Evolutionary conservation across 2,329 filamentous ascomycete genomes (phyloP).

Genomic region (Elsinoe perseae): DNA sequence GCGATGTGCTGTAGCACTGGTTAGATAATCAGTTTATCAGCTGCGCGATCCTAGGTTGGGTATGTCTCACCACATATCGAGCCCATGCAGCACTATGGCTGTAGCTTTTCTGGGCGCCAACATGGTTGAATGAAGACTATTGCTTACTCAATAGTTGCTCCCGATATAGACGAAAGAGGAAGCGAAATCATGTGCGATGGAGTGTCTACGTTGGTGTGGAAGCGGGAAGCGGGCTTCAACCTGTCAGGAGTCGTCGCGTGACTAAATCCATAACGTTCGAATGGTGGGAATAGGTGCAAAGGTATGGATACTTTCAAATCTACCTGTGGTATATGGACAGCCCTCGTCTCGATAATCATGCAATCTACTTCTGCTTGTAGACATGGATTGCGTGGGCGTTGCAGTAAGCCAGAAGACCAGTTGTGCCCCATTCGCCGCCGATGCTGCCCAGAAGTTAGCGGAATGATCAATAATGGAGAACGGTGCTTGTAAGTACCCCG

Average conservation of each 20-base stretch:
- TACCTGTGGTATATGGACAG: not conserved
- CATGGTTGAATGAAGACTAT: too few species aligned
- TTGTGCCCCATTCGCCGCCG: constrained; percentile 56
- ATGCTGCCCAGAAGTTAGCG: constrained; percentile 44
- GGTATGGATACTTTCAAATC: not conserved
- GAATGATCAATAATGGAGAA: not conserved
- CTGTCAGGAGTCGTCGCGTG: not conserved
- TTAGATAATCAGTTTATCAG: too few species aligned
- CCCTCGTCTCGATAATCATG: not conserved
- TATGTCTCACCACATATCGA: too few species aligned
- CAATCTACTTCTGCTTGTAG: constrained; percentile 33
- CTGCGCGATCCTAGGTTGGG: too few species aligned
- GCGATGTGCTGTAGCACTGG: too few species aligned
- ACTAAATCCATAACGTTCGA: not conserved
- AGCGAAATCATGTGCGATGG: not conserved
- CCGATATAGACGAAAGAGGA: too few species aligned
- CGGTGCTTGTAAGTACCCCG: constrained; percentile 26
- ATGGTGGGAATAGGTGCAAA: not conserved
- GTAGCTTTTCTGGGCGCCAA: too few species aligned
- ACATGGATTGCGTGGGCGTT: constrained; percentile 42
- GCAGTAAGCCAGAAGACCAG: constrained; percentile 40
- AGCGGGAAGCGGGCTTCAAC: not conserved
- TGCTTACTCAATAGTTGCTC: too few species aligned
- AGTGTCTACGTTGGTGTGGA: not conserved
- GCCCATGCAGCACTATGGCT: too few species aligned